Evolutionary conservation across 164 flowering plant genomes (phyloP), one percentile per base, ranked within the genome.

Genomic region (Cinnamomum micranthum): DNA sequence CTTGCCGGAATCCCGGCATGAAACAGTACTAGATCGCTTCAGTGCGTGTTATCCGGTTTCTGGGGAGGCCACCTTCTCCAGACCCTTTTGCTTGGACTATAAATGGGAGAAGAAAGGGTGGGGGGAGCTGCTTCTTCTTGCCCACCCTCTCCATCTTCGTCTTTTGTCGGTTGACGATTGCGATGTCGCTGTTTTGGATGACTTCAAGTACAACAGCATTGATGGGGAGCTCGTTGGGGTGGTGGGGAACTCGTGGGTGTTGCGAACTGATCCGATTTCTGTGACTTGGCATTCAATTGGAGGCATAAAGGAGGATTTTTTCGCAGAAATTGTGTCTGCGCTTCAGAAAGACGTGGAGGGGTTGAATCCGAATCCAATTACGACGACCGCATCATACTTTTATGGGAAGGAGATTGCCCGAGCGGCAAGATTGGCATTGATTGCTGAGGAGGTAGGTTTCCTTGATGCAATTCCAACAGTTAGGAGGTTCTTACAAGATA

Each of bases 221-320:
- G 99, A 95, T 81, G 98, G 99, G 13, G 99, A 95, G 5, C 93
- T 95, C 60, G 96, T 95, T 3, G 97, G 97, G n/a, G 86, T 95
- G 71, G 93, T 93, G 70, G 99, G 93, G 6, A 87, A 92, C 75
- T 83, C 87, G 2, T 95, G 99, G 99, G 72, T 77, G 1, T 75
- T 95, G 86, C 85, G 81, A 73, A 73, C 85, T 1, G 82, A 82
- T 27, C 90, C 94, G 0, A 78, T 92, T 74, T 82, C 93, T 0
- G 86, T 90, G 0, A 88, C 96, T 50, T 95, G 98, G 98, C 97
- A 95, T 83, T 95, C 98, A 0, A 80, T 84, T 72, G 77, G 73
- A 17, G 63, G 91, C 35, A 74, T 59, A 23, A 25, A 77, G 1
- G 91, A 86, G 68, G 90, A 85, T 55, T 41, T 82, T 1, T 75